These are phyloP conservation scores for Colletotrichum lentis DNA, from an alignment of 2,329 filamentous ascomycete species.

Conservation along the genomic window DNA sequence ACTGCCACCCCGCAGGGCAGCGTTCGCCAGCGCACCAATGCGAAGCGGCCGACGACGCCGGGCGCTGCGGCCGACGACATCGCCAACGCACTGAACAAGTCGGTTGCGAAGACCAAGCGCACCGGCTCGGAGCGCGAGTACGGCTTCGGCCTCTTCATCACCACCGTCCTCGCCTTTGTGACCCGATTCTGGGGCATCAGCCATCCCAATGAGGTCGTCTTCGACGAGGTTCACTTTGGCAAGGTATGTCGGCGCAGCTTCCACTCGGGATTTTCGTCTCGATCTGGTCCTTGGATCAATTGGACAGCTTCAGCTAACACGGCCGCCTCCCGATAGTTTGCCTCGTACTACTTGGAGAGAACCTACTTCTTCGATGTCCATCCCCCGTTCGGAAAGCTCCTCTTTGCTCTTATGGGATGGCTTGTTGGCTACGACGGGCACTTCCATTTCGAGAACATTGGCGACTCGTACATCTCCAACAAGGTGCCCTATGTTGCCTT, in stretches of 20 bases:
- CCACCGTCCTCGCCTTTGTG: constrained; percentile 85
- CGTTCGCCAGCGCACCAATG: constrained; percentile 65
- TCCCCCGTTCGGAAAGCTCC: constrained; percentile 95
- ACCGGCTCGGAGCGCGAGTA: constrained; percentile 79
- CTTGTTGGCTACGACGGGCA: constrained; percentile 95
- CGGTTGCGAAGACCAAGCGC: constrained; percentile 49
- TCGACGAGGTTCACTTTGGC: constrained; percentile 99
- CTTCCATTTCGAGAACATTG: constrained; percentile 99
- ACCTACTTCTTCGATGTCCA: constrained; percentile 99
- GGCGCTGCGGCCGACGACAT: constrained; percentile 55
- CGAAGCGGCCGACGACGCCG: constrained; percentile 57
- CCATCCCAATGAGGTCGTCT: constrained; percentile 95
- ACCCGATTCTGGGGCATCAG: constrained; percentile 96
- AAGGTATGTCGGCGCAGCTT: constrained; percentile 71
- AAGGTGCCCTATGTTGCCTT: constrained; percentile 98
- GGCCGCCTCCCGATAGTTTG: constrained; percentile 61
- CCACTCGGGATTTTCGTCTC: no score
- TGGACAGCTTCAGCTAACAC: constrained; percentile 30
- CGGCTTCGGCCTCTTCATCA: constrained; percentile 76
- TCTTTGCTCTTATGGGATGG: constrained; percentile 97
- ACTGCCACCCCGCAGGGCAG: constrained; percentile 62
- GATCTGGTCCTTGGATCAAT: neutral
- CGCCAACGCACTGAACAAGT: constrained; percentile 60
- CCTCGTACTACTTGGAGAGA: constrained; percentile 86
- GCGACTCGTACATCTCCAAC: constrained; percentile 96